Evolutionary conservation across 2,329 filamentous ascomycete species (phyloP).

Genomic region (Sphaerulina vaccinii): DNA sequence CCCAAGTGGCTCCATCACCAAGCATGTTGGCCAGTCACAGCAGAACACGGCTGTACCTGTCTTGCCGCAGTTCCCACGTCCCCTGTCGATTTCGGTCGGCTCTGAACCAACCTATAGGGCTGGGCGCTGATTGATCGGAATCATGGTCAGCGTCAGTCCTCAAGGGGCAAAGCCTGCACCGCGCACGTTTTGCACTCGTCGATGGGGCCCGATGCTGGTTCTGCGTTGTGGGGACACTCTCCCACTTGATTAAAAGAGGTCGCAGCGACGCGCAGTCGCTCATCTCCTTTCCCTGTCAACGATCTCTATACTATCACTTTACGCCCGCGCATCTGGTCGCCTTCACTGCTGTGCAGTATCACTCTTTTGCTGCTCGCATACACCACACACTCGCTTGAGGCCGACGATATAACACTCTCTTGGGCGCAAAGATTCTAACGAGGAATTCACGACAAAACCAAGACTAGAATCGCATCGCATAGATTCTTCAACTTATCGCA

Average conservation of each 20-base stretch:
- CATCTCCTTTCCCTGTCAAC: slow-evolving; percentile 24
- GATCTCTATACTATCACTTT: slow-evolving; percentile 27
- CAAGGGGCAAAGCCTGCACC: slow-evolving; percentile 21
- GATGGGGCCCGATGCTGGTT: slow-evolving; percentile 14
- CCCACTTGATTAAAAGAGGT: slow-evolving; percentile 37
- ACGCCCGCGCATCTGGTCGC: slow-evolving; percentile 33
- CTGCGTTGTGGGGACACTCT: slow-evolving; percentile 13
- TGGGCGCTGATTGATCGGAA: slow-evolving; percentile 16
- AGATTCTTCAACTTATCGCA: slow-evolving; percentile 6
- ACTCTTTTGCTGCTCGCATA: slow-evolving; percentile 33
- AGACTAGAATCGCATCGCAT: slow-evolving; percentile 8
- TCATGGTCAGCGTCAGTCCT: slow-evolving; percentile 16
- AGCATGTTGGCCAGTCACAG: slow-evolving; percentile 8
- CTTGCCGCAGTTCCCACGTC: slow-evolving; percentile 1
- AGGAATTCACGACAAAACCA: slow-evolving; percentile 6
- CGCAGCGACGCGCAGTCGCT: slow-evolving; percentile 34
- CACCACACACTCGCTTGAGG: slow-evolving; percentile 28
- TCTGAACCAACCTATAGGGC: slow-evolving; percentile 8
- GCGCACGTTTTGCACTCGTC: slow-evolving; percentile 20
- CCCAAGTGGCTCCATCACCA: background rate
- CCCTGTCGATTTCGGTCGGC: slow-evolving; percentile 2
- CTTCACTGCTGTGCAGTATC: slow-evolving; percentile 38
- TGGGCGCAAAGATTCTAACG: slow-evolving; percentile 10
- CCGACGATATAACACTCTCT: slow-evolving; percentile 28
- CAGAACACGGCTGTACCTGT: slow-evolving; percentile 2